Evolutionary conservation across 179 eudicot genomes (phyloP).

Genomic region (Silene noctiflora): DNA sequence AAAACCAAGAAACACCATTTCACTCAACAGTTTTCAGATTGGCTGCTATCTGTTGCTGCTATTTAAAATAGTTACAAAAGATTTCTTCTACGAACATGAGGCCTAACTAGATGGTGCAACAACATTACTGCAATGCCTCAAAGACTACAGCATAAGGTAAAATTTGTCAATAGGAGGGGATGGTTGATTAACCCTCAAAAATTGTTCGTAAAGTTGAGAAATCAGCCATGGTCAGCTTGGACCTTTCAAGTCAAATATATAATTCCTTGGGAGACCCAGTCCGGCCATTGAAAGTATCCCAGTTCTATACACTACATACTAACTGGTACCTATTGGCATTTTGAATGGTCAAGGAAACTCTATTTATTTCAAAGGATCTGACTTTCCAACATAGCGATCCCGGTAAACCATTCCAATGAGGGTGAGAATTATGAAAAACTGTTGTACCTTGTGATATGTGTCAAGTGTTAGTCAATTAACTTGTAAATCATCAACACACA

Average conservation of each 20-base stretch:
- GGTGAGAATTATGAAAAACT: not conserved
- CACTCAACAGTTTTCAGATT: not conserved
- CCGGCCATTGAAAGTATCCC: not conserved
- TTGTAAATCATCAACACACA: not conserved
- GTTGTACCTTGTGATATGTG: not conserved
- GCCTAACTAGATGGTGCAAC: no score
- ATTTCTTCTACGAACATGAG: no score
- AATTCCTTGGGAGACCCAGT: not conserved
- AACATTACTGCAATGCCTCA: not conserved
- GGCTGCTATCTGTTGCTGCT: conserved; percentile 1
- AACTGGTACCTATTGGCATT: not conserved
- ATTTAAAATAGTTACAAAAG: no score
- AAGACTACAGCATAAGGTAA: not conserved
- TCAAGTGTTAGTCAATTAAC: not conserved
- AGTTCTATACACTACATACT: not conserved
- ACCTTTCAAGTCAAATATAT: not conserved
- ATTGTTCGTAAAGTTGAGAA: not conserved
- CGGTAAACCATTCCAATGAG: not conserved
- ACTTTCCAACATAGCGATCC: not conserved
- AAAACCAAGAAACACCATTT: not conserved
- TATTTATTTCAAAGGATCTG: not conserved
- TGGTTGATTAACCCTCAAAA: not conserved
- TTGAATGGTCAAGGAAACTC: not conserved
- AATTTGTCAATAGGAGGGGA: not conserved
- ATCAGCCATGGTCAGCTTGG: not conserved